Evolutionary conservation across 2,329 filamentous ascomycete species (phyloP).

Genomic region (Fusarium sp.): DNA sequence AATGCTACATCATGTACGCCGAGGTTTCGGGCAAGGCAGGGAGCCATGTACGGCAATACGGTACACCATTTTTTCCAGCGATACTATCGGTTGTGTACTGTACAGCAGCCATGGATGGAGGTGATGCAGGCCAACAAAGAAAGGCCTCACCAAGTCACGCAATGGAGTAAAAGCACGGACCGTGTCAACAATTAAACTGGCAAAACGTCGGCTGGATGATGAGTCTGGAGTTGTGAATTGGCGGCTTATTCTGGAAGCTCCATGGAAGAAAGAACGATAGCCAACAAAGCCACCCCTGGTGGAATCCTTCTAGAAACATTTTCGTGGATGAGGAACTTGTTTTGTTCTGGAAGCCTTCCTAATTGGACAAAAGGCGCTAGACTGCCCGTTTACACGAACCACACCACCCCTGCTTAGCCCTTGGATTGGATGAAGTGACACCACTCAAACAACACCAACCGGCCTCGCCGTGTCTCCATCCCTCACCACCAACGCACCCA

Average conservation of each 20-base stretch:
- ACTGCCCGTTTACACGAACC: conserved; percentile 28
- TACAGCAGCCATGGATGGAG: not conserved
- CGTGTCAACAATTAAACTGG: not conserved
- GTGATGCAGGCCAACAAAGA: not conserved
- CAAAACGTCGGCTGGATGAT: not conserved
- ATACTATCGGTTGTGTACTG: not conserved
- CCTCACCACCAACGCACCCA: conserved; percentile 37
- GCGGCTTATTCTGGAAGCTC: conserved; percentile 27
- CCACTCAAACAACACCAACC: conserved; percentile 39
- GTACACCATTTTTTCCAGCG: conserved; percentile 4
- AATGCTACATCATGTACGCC: not conserved
- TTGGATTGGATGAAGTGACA: conserved; percentile 28
- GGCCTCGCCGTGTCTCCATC: conserved; percentile 49
- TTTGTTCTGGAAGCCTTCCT: conserved; percentile 46
- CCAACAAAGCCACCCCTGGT: not conserved
- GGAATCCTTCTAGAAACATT: conserved; percentile 41
- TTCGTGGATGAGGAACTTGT: conserved; percentile 14
- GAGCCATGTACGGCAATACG: not conserved
- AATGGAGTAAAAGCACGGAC: conserved; percentile 22
- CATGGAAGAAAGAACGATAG: conserved; percentile 1
- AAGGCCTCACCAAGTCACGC: not conserved
- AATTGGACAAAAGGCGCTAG: conserved; percentile 12
- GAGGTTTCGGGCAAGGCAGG: conserved; percentile 14
- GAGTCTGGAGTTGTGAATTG: not conserved
- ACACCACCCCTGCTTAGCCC: conserved; percentile 33